Percentiles rank a stretch among this genome's conserved stretches.
Evolutionary conservation across 352 stramenopile species (phyloP).

Genomic region (Phytophthora cactorum): DNA sequence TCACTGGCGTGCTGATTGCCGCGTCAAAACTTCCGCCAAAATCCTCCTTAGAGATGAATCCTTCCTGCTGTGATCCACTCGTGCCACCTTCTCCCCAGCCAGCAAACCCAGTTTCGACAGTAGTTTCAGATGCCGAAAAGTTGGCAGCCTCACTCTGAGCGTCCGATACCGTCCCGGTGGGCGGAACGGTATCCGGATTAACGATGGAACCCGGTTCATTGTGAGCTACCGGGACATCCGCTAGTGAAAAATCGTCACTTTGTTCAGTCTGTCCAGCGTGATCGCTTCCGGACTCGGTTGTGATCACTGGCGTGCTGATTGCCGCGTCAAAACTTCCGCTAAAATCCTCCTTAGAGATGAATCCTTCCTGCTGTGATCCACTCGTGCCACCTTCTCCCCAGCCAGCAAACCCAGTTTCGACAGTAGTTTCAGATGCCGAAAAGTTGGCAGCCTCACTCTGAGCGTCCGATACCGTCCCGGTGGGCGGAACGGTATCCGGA

Average conservation of each 20-base stretch:
- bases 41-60: background rate
- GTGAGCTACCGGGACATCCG: background rate
- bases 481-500: background rate
- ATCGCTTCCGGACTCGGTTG: background rate
- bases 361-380: background rate
- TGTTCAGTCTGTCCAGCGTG: background rate
- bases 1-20: background rate
- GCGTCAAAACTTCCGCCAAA: background rate
- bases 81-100: background rate
- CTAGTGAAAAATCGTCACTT: background rate
- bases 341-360: background rate
- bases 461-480: too few species aligned
- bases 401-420: background rate
- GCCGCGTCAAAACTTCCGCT: background rate
- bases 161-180: background rate
- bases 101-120: background rate
- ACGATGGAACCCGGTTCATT: background rate
- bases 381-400: background rate
- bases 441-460: too few species aligned
- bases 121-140: slow-evolving; percentile 2
- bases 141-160: background rate
- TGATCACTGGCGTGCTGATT: background rate
- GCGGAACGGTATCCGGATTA: too few species aligned
- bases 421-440: background rate
- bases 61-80: background rate